Percentiles rank a stretch among this genome's conserved stretches.
These are phyloP conservation scores for Talaromyces trachyspermus DNA, from an alignment of 495 filamentous ascomycete species.

Conservation along the genomic window DNA sequence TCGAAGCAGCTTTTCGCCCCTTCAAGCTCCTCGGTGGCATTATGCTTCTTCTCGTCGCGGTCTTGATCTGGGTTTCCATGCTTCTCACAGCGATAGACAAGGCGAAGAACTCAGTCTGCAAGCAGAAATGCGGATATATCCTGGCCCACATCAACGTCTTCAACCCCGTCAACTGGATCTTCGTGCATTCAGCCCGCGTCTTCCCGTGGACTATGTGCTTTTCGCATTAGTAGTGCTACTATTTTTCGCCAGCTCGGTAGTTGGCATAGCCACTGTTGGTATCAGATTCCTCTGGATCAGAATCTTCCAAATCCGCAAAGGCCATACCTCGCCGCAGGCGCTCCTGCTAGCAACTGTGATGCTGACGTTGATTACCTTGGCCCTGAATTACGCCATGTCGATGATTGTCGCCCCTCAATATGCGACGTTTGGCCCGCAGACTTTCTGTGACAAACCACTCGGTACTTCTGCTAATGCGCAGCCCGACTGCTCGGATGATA, in stretches of 20 bases:
- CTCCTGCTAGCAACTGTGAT: conserved; percentile 87
- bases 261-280: conserved; percentile 77
- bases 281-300: conserved; percentile 94
- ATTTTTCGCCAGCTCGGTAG: conserved; percentile 78
- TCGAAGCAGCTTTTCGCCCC: conserved; percentile 70
- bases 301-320: conserved; percentile 82
- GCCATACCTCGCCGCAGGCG: conserved; percentile 85
- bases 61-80: conserved; percentile 85
- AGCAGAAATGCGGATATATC: conserved; percentile 84
- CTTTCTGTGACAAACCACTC: conserved; percentile 64
- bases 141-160: conserved; percentile 87
- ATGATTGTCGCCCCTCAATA: conserved; percentile 95
- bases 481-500: conserved; percentile 60
- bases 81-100: conserved; percentile 94
- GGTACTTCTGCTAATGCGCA: conserved; percentile 49
- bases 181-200: conserved; percentile 70
- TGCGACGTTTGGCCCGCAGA: conserved; percentile 88
- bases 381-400: conserved; percentile 82
- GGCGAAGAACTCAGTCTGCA: conserved; percentile 88
- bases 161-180: conserved; percentile 88
- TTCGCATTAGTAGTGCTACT: conserved; percentile 76
- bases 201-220: conserved; percentile 92
- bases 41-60: conserved; percentile 58
- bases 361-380: conserved; percentile 78
- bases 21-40: conserved; percentile 82